Conservation (phyloP, 176 grass and related monocot species). For the Pontederia crassipes region DNA sequence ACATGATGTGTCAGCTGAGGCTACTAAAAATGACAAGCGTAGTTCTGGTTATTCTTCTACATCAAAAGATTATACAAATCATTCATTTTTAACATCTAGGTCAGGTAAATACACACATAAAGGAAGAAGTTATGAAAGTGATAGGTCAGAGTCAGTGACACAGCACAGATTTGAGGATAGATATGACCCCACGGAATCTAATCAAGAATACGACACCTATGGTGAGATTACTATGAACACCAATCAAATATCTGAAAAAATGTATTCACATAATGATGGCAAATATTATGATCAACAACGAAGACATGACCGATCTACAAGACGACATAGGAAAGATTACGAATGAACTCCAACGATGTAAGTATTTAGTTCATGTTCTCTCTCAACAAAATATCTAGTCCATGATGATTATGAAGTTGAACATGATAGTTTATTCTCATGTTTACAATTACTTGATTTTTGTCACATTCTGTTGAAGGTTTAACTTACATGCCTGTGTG, state of each 20-base stretch:
- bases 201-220: conserved; percentile 35
- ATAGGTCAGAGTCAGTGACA: conserved; percentile 37
- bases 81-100: conserved; percentile 30
- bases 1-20: conserved; percentile 21
- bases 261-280: conserved; percentile 16
- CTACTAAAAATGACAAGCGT: conserved; percentile 24
- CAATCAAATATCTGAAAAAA: conserved; percentile 10
- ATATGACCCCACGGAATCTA: conserved; percentile 40
- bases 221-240: conserved; percentile 4
- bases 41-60: conserved; percentile 31
- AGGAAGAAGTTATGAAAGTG: conserved; percentile 29
- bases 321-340: conserved; percentile 24
- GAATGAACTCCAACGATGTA: conserved; percentile 19
- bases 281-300: conserved; percentile 9
- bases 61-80: conserved; percentile 22
- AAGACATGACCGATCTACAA: conserved; percentile 10
- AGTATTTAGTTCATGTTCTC: conserved; percentile 9
- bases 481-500: conserved; percentile 37
- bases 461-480: not conserved
- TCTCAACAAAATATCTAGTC: conserved; percentile 3
- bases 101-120: conserved; percentile 25
- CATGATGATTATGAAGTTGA: conserved; percentile 17
- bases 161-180: conserved; percentile 63
- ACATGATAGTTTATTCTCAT: conserved; percentile 2
- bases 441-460: conserved; percentile 26